These are phyloP conservation scores for Meripilus lineatus DNA, from an alignment of 1,284 basidiomycete species.

Conservation along the genomic window DNA sequence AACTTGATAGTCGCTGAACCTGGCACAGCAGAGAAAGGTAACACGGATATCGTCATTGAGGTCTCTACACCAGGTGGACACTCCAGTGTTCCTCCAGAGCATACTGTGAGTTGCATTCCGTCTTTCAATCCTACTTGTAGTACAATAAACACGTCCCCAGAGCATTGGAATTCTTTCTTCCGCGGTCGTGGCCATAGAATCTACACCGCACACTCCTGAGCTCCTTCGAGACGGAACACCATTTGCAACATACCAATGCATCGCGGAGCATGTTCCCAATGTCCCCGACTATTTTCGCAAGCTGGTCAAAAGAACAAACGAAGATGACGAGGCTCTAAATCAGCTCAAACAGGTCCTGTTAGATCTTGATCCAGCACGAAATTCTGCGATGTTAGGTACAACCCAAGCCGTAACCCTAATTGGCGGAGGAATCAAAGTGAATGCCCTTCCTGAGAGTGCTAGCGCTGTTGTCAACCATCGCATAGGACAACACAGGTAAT, in stretches of 20 bases:
- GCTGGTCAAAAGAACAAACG: slow-evolving; percentile 31
- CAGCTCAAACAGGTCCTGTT: slow-evolving; percentile 36
- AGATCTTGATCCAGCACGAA: slow-evolving; percentile 21
- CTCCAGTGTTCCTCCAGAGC: slow-evolving; percentile 54
- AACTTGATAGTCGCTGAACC: slow-evolving; percentile 50
- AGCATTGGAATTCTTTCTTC: slow-evolving; percentile 51
- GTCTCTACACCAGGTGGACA: slow-evolving; percentile 62
- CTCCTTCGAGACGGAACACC: slow-evolving; percentile 39
- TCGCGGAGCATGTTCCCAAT: slow-evolving; percentile 41
- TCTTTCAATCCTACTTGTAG: too few species aligned
- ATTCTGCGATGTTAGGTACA: slow-evolving; percentile 38
- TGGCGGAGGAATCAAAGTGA: slow-evolving; percentile 56
- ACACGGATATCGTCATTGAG: slow-evolving; percentile 43
- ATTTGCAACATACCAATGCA: slow-evolving; percentile 39
- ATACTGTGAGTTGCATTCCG: slow-evolving; percentile 38
- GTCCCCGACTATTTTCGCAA: slow-evolving; percentile 34
- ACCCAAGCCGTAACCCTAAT: slow-evolving; percentile 61
- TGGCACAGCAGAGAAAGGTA: slow-evolving; percentile 61
- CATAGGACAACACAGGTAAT: slow-evolving; percentile 40
- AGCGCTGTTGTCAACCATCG: slow-evolving; percentile 52
- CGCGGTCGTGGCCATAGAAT: slow-evolving; percentile 48
- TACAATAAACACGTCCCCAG: too few species aligned
- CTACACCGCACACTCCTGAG: slow-evolving; percentile 35
- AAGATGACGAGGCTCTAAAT: slow-evolving; percentile 37
- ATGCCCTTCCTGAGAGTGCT: slow-evolving; percentile 53